phyloP scores from a whole-genome alignment of 1,284 basidiomycete species.

The Dichomitus squalens region DNA sequence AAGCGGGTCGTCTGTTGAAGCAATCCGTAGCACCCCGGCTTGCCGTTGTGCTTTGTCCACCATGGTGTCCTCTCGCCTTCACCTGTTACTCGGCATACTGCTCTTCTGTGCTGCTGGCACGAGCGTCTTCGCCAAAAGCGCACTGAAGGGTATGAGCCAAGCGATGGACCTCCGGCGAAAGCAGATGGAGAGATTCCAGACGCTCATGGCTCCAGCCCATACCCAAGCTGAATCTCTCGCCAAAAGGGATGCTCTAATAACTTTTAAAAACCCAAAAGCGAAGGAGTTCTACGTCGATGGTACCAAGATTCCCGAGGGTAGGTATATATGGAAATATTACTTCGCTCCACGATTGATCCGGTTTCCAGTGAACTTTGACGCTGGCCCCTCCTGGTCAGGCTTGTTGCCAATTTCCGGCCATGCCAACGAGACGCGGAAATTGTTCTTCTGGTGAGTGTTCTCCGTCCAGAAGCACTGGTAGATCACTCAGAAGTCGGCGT shows the following conservation, averaged over 20 bases:
- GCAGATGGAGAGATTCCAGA: constrained; percentile 44
- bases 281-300: constrained; percentile 37
- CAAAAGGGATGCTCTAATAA: constrained; percentile 31
- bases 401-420: constrained; percentile 40
- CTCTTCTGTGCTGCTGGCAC: neutral
- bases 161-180: constrained; percentile 47
- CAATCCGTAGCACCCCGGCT: too few species aligned
- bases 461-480: neutral
- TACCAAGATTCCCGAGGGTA: constrained; percentile 36
- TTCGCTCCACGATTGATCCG: neutral
- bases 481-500: neutral
- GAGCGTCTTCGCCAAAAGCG: constrained; percentile 15
- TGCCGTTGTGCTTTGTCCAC: constrained; percentile 2
- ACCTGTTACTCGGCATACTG: neutral
- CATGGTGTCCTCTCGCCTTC: neutral
- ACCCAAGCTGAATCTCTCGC: neutral
- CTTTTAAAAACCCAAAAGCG: constrained; percentile 37
- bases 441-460: constrained; percentile 46
- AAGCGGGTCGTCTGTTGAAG: too few species aligned
- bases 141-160: constrained; percentile 44
- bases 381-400: constrained; percentile 43
- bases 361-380: constrained; percentile 39
- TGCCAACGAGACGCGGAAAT: constrained; percentile 41
- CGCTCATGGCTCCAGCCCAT: constrained; percentile 39
- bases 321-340: neutral